A percentile compares a stretch with the other conserved stretches of the same genome.
Evolutionary conservation across 805 yeast species (phyloP).

Genomic region (Clavispora carvajalis): DNA sequence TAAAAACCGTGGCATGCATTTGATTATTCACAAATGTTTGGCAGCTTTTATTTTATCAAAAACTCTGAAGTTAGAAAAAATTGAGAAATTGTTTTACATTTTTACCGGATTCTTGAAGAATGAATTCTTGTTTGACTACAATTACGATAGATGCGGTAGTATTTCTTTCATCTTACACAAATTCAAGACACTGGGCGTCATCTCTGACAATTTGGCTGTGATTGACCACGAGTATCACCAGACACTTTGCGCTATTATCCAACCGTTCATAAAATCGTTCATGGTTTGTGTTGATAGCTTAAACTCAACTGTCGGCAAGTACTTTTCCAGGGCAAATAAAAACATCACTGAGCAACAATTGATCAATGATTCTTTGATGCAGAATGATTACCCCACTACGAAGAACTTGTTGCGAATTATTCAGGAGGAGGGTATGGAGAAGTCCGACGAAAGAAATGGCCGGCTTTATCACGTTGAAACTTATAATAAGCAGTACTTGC

Average conservation of each 20-base stretch:
- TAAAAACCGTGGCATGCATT: conserved; percentile 52
- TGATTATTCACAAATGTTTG: conserved; percentile 48
- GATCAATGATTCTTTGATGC: conserved; percentile 19
- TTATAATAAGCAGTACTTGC: conserved; percentile 37
- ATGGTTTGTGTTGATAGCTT: conserved; percentile 23
- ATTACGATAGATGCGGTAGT: conserved; percentile 26
- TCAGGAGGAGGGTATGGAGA: conserved; percentile 13
- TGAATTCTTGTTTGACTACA: conserved; percentile 40
- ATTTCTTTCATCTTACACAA: conserved; percentile 23
- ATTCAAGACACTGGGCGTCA: conserved; percentile 12
- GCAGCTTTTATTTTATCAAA: conserved; percentile 42
- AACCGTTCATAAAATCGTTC: conserved; percentile 32
- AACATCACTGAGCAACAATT: conserved; percentile 20
- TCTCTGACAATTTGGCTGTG: conserved; percentile 15
- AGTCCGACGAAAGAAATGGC: conserved; percentile 11
- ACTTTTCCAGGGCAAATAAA: conserved; percentile 4
- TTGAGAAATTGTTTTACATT: conserved; percentile 27
- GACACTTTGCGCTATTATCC: conserved; percentile 24
- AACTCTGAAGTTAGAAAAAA: conserved; percentile 12
- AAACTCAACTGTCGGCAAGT: conserved; percentile 7
- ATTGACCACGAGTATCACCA: conserved; percentile 20
- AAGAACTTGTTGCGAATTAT: conserved; percentile 13
- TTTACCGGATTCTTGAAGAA: conserved; percentile 35
- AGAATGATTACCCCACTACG: conserved; percentile 16
- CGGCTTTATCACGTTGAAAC: conserved; percentile 24